Evolutionary conservation across 1,284 basidiomycete genomes (phyloP), one percentile per base, ranked within the genome.

Genomic region (Cutaneotrichosporon arboriforme): DNA sequence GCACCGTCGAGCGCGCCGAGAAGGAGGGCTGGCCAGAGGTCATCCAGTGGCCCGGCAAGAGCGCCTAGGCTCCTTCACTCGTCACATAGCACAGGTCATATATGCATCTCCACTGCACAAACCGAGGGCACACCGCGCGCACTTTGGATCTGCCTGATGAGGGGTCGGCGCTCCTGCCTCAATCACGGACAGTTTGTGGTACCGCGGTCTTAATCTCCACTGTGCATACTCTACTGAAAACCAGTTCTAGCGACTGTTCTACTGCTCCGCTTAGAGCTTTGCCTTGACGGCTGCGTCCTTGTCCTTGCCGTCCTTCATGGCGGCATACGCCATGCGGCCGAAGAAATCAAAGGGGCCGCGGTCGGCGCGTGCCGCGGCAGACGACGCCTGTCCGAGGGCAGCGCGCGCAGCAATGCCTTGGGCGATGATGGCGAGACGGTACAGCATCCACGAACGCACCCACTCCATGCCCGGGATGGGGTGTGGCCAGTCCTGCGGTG

Each of bases 381-480:
- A 90, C 64, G 85, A 90, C 0, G 91, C 91, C 75, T 94, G 91
- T 8, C 88, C 83, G 43, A 84, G 80, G 0, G 89, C 88, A 47
- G 82, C 83, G 14, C 94, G 82, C 4, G 94, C 93, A 1, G 92
- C 90, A 56, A 97, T 94, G 3, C 93, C 93, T 75, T 97, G 93
- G 1, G 83, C 78, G 62, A 97, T 97, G 56, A 97, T 83, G 0
- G 90, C 82, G 36, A 89, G 76, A 86, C 69, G 61, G 60, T 68
- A 91, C 59, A 46, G 38, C 33, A 66, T 69, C 61, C 62, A 68
- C 8, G 61, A 60, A 35, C 64, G 52, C 5, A 69, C 73, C 64
- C 57, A 75, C 66, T 58, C 64, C 57, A 74, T 64, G 20, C 62
- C 58, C 17, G 59, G 54, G 26, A 73, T 72, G 2, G 73, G 73